phyloP scores from a whole-genome alignment of 169 alveolate genomes.

The Besnoitia besnoiti region DNA sequence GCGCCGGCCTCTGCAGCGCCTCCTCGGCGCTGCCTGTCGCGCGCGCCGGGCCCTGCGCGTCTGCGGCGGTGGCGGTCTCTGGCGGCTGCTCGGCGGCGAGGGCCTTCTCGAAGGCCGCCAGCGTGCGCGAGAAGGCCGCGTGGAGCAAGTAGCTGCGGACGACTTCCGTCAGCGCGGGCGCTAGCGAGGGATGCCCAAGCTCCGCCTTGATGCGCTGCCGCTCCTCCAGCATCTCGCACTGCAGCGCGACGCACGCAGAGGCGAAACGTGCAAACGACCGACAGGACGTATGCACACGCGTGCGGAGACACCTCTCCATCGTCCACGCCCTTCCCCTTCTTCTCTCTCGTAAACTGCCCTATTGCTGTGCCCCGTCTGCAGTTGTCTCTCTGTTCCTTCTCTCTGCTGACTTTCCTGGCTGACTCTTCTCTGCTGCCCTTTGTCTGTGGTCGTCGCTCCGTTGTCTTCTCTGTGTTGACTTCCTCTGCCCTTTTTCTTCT shows the following conservation, averaged over 20 bases:
- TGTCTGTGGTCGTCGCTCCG: not conserved
- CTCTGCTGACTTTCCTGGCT: not conserved
- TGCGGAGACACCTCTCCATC: not conserved
- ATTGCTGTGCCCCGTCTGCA: too few species aligned
- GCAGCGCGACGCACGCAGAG: not conserved
- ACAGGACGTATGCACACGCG: not conserved
- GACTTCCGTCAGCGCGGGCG: not conserved
- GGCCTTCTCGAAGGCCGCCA: constrained; percentile 37
- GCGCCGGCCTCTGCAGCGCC: not conserved
- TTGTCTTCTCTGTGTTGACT: not conserved
- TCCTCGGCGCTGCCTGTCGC: not conserved
- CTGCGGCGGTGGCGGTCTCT: too few species aligned
- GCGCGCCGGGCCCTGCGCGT: not conserved
- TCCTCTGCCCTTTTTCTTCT: not conserved
- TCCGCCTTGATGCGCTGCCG: constrained; percentile 22
- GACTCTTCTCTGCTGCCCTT: not conserved
- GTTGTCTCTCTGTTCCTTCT: too few species aligned
- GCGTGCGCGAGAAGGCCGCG: constrained; percentile 26
- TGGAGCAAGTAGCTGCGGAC: constrained; percentile 47
- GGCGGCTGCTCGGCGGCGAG: not conserved
- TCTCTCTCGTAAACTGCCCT: not conserved
- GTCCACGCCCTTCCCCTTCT: not conserved
- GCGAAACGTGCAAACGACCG: not conserved
- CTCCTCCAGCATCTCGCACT: constrained; percentile 34
- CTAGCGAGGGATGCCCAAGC: not conserved